These are phyloP conservation scores for Dacryopinax primogenitus DNA, from an alignment of 768 basidiomycete genomes.

Conservation along the genomic window DNA sequence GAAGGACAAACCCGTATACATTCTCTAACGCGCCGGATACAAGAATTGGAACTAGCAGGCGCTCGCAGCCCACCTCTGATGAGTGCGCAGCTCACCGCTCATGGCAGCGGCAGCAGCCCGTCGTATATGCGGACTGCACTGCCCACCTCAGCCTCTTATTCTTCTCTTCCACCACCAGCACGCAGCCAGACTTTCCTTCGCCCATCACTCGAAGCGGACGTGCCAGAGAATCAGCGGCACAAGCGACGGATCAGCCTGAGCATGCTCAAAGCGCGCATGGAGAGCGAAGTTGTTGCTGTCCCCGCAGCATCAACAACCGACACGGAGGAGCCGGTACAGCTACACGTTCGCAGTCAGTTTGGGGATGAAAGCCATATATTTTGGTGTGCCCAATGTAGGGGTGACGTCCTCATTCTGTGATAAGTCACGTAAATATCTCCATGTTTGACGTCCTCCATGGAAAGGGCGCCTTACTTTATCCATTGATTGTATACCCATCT, in stretches of 20 bases:
- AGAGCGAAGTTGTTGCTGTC: constrained; percentile 51
- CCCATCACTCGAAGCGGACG: constrained; percentile 51
- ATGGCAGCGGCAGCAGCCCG: background rate
- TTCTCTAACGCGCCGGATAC: constrained; percentile 53
- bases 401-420: constrained; percentile 66
- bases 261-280: constrained; percentile 85
- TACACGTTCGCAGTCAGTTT: constrained; percentile 49
- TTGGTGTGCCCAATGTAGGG: constrained; percentile 74
- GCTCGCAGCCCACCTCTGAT: background rate
- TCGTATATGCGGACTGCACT: constrained; percentile 28
- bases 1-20: constrained; percentile 59
- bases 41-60: constrained; percentile 44
- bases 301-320: constrained; percentile 22
- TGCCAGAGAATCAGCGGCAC: constrained; percentile 64
- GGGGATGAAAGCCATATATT: constrained; percentile 81
- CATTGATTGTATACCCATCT: background rate
- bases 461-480: constrained; percentile 3
- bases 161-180: constrained; percentile 31
- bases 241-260: constrained; percentile 72
- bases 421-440: background rate
- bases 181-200: constrained; percentile 24
- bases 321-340: constrained; percentile 22
- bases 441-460: background rate
- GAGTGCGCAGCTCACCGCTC: background rate
- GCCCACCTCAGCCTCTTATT: constrained; percentile 33